Base-by-base conservation (phyloP, 1,284 basidiomycete species). In the Anthracocystis panici-leucophaei region DNA sequence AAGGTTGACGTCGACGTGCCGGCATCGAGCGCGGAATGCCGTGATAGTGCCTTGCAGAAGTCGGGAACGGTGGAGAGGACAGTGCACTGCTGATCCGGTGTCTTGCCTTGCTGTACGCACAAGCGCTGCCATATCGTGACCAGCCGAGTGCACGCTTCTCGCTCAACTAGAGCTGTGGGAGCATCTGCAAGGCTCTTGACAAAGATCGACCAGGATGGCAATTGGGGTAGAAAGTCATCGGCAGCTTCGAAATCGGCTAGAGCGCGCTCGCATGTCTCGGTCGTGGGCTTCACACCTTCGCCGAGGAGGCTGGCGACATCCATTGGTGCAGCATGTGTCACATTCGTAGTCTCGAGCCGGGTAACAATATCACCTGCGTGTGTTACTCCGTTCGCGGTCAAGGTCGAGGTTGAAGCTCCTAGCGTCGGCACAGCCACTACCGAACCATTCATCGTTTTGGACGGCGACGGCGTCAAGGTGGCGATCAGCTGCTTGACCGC, bases 131-230 rank as follows among this genome's bases (percentile, higher is more conserved):
- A 63, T 1, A 44, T 14, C 0, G 21, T 16, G 14, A 33, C 11
- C 16, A 63, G 33, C 11, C 40, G 50, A 14, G 33, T 10, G 9
- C 23, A 44, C 1, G 20, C 20, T 18, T 38, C 33, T 0, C 9
- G 11, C 8, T n/a, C 16, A 5, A 65, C 20, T 16, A 51, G 4
- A 2, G 51, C 45, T 31, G 50, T 10, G 7, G 46, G n/a, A 23
- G 49, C 50, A n/a, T 71, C 63, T 5, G 58, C 55, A 0, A 71
- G 55, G 4, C 14, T 49, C 41, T 71, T 71, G 50, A 71, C 50
- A 8, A 71, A 51, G 20, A 57, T 31, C 11, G 58, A 21, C 63
- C 58, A 71, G 2, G 45, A 33, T 6, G 68, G 41, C 31, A 65
- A 10, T 5, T 57, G 23, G 9, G 16, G 25, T 25, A 40, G 5